Conservation (phyloP, 176 grass and related monocot genomes). For the Carex scoparia region DNA sequence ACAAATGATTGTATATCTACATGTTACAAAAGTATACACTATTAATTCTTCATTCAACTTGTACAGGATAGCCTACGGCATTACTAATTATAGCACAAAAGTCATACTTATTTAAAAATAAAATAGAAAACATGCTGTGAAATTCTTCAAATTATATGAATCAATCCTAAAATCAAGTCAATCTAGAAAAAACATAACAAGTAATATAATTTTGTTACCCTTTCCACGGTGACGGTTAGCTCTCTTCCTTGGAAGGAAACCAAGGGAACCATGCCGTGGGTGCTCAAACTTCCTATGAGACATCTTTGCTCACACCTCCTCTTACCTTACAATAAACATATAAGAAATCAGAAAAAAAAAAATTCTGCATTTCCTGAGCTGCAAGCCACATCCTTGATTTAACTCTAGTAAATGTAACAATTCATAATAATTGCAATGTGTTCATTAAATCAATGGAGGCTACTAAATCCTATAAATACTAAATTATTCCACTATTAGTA, state of each 20-base stretch:
- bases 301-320: conserved; percentile 46
- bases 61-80: not conserved
- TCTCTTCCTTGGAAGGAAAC: conserved; percentile 91
- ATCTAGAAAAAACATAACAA: not conserved
- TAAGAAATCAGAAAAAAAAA: not conserved
- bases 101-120: not conserved
- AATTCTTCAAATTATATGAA: not conserved
- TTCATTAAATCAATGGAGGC: not conserved
- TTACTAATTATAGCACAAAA: not conserved
- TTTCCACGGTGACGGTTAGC: conserved; percentile 79
- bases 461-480: not conserved
- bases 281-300: conserved; percentile 98
- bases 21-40: not conserved
- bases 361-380: not conserved
- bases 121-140: not conserved
- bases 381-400: not conserved
- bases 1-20: not conserved
- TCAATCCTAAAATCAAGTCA: not conserved
- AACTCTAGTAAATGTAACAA: not conserved
- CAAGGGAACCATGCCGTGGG: conserved; percentile 92
- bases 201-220: conserved; percentile 32
- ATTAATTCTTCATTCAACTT: not conserved
- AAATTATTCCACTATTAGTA: not conserved
- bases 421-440: not conserved
- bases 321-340: conserved; percentile 28